Percentiles rank a stretch among this genome's conserved stretches.
Evolutionary conservation across 805 yeast species (phyloP).

Genomic region (Isabelozyma rhagii): DNA sequence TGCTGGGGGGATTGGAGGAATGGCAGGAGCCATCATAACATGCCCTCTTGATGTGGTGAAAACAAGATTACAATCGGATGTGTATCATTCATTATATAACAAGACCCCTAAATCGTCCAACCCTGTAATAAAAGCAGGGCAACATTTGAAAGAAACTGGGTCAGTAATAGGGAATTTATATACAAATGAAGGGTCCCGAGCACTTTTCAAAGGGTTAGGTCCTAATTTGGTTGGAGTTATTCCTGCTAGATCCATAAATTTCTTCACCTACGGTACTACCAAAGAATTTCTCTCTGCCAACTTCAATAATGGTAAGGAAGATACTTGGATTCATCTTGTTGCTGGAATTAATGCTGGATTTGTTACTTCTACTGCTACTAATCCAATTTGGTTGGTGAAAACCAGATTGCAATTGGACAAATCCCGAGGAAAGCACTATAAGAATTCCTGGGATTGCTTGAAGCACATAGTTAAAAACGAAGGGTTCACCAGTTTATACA

Average conservation of each 20-base stretch:
- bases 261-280: constrained; percentile 93
- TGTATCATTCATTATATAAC: constrained; percentile 59
- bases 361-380: constrained; percentile 92
- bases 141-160: constrained; percentile 82
- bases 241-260: constrained; percentile 95
- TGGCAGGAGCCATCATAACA: constrained; percentile 94
- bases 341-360: constrained; percentile 92
- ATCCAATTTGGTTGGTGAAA: constrained; percentile 96
- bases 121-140: constrained; percentile 45
- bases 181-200: constrained; percentile 73
- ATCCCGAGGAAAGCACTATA: constrained; percentile 62
- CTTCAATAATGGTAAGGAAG: constrained; percentile 73
- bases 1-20: constrained; percentile 95
- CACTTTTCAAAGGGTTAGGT: constrained; percentile 91
- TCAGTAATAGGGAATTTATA: constrained; percentile 68
- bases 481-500: constrained; percentile 77
- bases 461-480: constrained; percentile 66
- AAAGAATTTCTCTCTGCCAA: constrained; percentile 68
- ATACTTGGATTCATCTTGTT: constrained; percentile 77
- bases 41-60: constrained; percentile 96
- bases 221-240: constrained; percentile 97
- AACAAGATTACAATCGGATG: constrained; percentile 90
- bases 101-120: constrained; percentile 37
- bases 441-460: constrained; percentile 83
- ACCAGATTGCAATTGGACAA: constrained; percentile 92